Conservation (phyloP, 192 early-diverging fungal genomes). For the Coemansia sp. region DNA sequence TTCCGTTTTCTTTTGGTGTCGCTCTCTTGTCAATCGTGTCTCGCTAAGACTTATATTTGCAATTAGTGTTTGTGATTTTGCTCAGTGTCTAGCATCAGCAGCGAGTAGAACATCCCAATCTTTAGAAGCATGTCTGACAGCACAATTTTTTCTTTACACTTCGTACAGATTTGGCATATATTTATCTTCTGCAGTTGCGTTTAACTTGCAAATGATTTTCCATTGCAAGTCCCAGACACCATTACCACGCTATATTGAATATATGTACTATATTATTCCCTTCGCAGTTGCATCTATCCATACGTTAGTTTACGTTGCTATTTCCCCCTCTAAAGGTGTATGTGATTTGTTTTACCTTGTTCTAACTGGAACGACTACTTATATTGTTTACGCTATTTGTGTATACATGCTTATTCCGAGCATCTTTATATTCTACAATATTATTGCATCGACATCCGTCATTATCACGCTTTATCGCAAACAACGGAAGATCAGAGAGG, state of each 20-base stretch:
- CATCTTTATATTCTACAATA: conserved; percentile 32
- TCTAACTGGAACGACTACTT: conserved; percentile 7
- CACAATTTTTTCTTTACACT: conserved; percentile 18
- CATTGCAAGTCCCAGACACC: conserved; percentile 14
- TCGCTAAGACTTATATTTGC: conserved; percentile 34
- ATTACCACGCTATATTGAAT: conserved; percentile 30
- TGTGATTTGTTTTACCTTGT: conserved; percentile 21
- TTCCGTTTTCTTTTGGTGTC: conserved; percentile 31
- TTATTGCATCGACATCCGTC: conserved; percentile 13
- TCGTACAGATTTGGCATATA: conserved; percentile 23
- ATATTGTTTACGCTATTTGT: conserved; percentile 21
- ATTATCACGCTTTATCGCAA: conserved; percentile 28
- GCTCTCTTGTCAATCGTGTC: conserved; percentile 26
- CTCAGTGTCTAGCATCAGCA: conserved; percentile 16
- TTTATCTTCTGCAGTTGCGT: conserved; percentile 38
- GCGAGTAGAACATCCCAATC: neutral
- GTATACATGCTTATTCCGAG: conserved; percentile 15
- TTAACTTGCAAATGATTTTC: conserved; percentile 40
- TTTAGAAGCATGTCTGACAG: neutral
- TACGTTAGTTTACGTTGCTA: conserved; percentile 12
- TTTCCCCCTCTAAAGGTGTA: conserved; percentile 15
- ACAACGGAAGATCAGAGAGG: conserved; percentile 20
- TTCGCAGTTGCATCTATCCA: conserved; percentile 14
- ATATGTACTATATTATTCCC: conserved; percentile 34
- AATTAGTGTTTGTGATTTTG: conserved; percentile 26